A percentile compares a stretch with the other conserved stretches of the same genome.
Evolutionary conservation across 1,139 yeast genomes (phyloP).

Genomic region (Lodderomyces metapsilosis): DNA sequence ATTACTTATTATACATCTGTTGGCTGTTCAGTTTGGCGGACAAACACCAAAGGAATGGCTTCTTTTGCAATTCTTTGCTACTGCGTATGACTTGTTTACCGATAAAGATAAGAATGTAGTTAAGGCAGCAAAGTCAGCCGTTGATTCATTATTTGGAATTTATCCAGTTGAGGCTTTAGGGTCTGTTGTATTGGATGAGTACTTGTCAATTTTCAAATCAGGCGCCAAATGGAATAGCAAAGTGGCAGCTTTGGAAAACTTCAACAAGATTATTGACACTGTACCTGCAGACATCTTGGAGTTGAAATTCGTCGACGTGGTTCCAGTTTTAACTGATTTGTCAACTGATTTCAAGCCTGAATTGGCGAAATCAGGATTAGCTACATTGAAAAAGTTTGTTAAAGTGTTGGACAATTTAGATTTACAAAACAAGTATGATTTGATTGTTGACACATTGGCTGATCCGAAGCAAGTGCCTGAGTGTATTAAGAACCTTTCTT

Average conservation of each 20-base stretch:
- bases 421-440: slow-evolving; percentile 79
- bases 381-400: slow-evolving; percentile 69
- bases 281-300: slow-evolving; percentile 87
- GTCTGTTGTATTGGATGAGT: slow-evolving; percentile 59
- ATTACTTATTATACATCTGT: slow-evolving; percentile 62
- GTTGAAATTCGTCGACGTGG: slow-evolving; percentile 69
- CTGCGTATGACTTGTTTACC: slow-evolving; percentile 63
- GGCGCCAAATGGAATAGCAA: slow-evolving; percentile 96
- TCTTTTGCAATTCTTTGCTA: slow-evolving; percentile 54
- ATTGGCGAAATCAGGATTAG: slow-evolving; percentile 80
- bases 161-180: slow-evolving; percentile 82
- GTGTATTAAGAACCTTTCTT: slow-evolving; percentile 84
- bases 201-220: slow-evolving; percentile 64
- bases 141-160: slow-evolving; percentile 64
- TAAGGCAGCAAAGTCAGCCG: slow-evolving; percentile 74
- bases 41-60: slow-evolving; percentile 74
- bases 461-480: slow-evolving; percentile 87
- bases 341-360: slow-evolving; percentile 97
- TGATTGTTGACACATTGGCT: slow-evolving; percentile 84
- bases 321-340: slow-evolving; percentile 84
- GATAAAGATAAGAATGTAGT: slow-evolving; percentile 87
- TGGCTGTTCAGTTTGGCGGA: slow-evolving; percentile 66
- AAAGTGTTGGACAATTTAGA: slow-evolving; percentile 88
- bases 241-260: slow-evolving; percentile 68
- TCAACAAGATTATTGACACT: slow-evolving; percentile 74